phyloP scores from a whole-genome alignment of 2,329 filamentous ascomycete genomes.

The Hymenoscyphus infarciens region DNA sequence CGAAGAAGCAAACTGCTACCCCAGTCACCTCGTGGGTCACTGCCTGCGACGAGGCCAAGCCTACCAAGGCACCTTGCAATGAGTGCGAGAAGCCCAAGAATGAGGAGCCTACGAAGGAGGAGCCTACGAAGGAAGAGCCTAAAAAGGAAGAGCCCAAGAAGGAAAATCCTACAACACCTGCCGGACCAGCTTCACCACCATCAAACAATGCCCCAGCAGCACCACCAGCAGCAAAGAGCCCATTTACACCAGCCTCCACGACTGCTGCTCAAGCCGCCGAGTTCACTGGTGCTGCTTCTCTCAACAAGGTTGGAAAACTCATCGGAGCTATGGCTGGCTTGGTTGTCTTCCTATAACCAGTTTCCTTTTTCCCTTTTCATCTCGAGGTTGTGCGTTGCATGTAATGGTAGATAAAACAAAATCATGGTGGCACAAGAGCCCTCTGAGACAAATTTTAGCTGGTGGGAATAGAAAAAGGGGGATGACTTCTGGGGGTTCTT shows the following conservation, averaged over 20 bases:
- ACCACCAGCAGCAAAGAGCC: background rate
- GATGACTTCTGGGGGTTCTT: background rate
- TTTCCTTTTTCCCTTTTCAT: background rate
- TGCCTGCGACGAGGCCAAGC: background rate
- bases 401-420: conserved; percentile 1
- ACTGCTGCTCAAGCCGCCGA: background rate
- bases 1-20: conserved; percentile 3
- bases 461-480: background rate
- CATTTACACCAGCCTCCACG: background rate
- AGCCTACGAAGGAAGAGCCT: background rate
- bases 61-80: background rate
- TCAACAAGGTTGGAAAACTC: background rate
- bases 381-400: background rate
- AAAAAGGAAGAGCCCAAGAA: background rate
- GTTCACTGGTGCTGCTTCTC: conserved; percentile 3
- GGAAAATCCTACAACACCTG: background rate
- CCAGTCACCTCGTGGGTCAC: conserved; percentile 1
- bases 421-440: background rate
- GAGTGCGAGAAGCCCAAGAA: background rate
- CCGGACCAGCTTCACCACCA: background rate
- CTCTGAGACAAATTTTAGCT: background rate
- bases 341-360: background rate
- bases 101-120: background rate
- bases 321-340: background rate
- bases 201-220: background rate